A percentile compares a stretch with the other conserved stretches of the same genome.
Conservation (phyloP, 176 grass and related monocot species). For the Ensete glaucum region DNA sequence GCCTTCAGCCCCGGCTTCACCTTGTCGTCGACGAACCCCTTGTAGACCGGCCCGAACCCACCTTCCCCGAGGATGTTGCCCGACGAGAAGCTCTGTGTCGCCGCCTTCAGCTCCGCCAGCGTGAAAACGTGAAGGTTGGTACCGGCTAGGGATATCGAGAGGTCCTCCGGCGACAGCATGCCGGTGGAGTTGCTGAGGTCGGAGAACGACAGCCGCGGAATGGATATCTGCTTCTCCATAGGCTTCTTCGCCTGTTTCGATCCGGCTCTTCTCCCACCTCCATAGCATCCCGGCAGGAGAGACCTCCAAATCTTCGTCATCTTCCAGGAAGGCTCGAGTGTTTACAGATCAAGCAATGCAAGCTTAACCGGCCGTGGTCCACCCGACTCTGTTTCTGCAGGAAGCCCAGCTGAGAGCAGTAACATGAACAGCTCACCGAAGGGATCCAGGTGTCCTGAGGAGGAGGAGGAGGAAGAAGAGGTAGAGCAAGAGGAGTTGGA, state of each 20-base stretch:
- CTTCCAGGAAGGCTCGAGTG: too few relatives aligned
- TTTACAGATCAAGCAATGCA: too few relatives aligned
- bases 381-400: too few relatives aligned
- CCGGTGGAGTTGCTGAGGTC: constrained; percentile 49
- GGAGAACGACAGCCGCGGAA: constrained; percentile 41
- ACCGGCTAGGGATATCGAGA: constrained; percentile 55
- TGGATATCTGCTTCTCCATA: not conserved
- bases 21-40: constrained; percentile 50
- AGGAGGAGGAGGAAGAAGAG: not conserved
- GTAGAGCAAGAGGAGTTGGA: not conserved
- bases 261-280: not conserved
- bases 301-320: constrained; percentile 12
- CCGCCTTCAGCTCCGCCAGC: constrained; percentile 34
- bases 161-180: constrained; percentile 30
- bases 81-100: constrained; percentile 39
- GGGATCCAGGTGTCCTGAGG: too few relatives aligned
- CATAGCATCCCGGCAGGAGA: constrained; percentile 10
- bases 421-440: too few relatives aligned
- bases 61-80: constrained; percentile 73
- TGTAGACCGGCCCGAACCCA: constrained; percentile 65
- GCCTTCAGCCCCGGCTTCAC: constrained; percentile 47
- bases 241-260: not conserved
- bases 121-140: constrained; percentile 64
- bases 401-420: too few relatives aligned
- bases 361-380: too few relatives aligned